These are phyloP conservation scores for Acanthochlamys bracteata DNA, from an alignment of 106 monocot genomes.

Conservation along the genomic window DNA sequence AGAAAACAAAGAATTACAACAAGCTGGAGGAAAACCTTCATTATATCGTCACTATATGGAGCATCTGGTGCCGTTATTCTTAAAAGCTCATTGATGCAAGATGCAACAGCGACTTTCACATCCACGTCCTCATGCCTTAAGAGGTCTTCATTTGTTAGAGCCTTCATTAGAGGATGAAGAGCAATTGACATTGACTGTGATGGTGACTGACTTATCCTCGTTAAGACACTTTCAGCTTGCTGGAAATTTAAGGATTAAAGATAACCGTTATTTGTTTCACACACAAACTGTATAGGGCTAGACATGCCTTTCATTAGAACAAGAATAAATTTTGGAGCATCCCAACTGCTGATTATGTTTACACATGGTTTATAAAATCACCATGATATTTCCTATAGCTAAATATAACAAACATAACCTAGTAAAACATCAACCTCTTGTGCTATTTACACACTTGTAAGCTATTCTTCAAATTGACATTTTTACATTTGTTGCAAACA, in stretches of 20 bases:
- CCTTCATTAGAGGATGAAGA: conserved; percentile 27
- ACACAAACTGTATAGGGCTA: too few species aligned
- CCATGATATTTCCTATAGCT: too few species aligned
- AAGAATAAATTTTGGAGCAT: too few species aligned
- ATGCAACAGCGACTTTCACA: conserved; percentile 24
- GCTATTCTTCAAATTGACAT: too few species aligned
- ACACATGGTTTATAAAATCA: too few species aligned
- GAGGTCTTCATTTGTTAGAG: conserved; percentile 10
- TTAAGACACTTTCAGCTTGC: conserved; percentile 22
- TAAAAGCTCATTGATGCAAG: conserved; percentile 28
- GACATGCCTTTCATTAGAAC: too few species aligned
- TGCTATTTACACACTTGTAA: too few species aligned
- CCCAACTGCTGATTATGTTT: too few species aligned
- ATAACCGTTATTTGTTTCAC: too few species aligned
- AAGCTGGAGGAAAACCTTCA: conserved; percentile 14
- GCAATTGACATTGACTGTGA: conserved; percentile 11
- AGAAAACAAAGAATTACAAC: background rate
- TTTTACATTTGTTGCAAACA: too few species aligned
- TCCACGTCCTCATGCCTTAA: conserved; percentile 23
- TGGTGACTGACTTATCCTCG: conserved; percentile 27
- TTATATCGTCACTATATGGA: conserved; percentile 25
- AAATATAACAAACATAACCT: too few species aligned
- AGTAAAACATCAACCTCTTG: too few species aligned
- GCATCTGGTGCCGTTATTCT: conserved; percentile 40
- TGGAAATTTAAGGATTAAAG: conserved; percentile 4